These are phyloP conservation scores for Centaurea solstitialis DNA, from an alignment of 129 eudicot genomes.

Conservation along the genomic window DNA sequence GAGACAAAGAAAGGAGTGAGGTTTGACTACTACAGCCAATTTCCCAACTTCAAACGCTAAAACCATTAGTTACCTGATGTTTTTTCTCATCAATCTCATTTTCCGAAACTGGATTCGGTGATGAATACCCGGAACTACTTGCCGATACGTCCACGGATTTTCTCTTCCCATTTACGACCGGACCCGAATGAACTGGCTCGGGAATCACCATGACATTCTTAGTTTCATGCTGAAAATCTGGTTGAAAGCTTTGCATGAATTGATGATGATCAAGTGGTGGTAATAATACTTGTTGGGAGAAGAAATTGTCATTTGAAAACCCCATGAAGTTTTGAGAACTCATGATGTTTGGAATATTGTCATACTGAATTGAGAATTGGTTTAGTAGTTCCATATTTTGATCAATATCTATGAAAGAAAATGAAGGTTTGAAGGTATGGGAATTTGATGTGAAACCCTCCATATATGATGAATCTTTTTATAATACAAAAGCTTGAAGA, in stretches of 20 bases:
- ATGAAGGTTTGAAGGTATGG: slow-evolving; percentile 49
- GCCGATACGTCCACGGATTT: slow-evolving; percentile 52
- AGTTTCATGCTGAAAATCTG: slow-evolving; percentile 31
- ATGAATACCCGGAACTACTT: slow-evolving; percentile 53
- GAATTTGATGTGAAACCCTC: slow-evolving; percentile 54
- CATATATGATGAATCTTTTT: slow-evolving; percentile 31
- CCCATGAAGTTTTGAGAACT: slow-evolving; percentile 45
- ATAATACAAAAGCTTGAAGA: slow-evolving; percentile 23
- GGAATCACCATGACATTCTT: slow-evolving; percentile 27
- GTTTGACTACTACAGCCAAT: too few species aligned
- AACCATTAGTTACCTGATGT: slow-evolving; percentile 25
- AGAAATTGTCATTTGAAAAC: slow-evolving; percentile 41
- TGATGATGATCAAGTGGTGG: slow-evolving; percentile 31
- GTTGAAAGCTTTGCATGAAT: slow-evolving; percentile 30
- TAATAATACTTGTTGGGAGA: slow-evolving; percentile 31
- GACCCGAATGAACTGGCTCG: slow-evolving; percentile 8
- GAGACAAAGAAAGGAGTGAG: too few species aligned
- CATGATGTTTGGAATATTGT: slow-evolving; percentile 25
- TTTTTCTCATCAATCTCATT: slow-evolving; percentile 47
- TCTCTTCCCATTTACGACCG: slow-evolving; percentile 45
- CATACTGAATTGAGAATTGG: slow-evolving; percentile 39
- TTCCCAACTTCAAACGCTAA: too few species aligned
- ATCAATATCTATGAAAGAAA: slow-evolving; percentile 47
- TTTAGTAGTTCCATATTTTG: slow-evolving; percentile 53
- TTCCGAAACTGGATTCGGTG: slow-evolving; percentile 40